These are phyloP conservation scores for Coniochaeta sp. DNA, from an alignment of 2,329 filamentous ascomycete genomes.

Conservation along the genomic window DNA sequence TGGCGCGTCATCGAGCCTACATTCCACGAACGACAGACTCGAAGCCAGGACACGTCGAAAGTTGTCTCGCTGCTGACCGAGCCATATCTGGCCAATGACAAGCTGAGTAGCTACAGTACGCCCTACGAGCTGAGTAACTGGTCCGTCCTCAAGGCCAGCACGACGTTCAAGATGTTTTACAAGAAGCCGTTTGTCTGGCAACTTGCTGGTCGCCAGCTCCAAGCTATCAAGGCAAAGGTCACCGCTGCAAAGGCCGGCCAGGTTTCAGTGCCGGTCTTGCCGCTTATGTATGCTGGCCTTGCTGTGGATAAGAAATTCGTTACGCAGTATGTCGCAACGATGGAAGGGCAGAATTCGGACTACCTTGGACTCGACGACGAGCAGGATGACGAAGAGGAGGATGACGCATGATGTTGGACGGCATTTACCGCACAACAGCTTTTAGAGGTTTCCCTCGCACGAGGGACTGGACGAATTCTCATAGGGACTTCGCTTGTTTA, in stretches of 20 bases:
- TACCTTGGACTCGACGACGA: conserved; percentile 6
- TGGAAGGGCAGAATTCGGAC: conserved; percentile 12
- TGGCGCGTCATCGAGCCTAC: conserved; percentile 36
- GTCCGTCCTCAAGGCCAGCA: conserved; percentile 44
- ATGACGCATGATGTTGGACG: background rate
- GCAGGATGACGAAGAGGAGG: background rate
- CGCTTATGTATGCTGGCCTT: conserved; percentile 17
- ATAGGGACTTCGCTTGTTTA: no score
- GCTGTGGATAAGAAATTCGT: conserved; percentile 14
- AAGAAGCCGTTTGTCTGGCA: conserved; percentile 31
- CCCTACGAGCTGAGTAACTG: conserved; percentile 28
- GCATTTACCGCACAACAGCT: background rate
- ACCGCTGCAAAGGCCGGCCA: conserved; percentile 8
- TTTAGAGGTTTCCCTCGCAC: background rate
- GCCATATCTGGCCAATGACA: conserved; percentile 8
- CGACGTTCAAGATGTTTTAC: conserved; percentile 33
- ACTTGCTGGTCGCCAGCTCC: conserved; percentile 41
- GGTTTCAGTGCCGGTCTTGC: conserved; percentile 8
- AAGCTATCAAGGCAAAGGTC: conserved; percentile 33
- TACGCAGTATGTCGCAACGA: conserved; percentile 14
- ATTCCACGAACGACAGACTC: conserved; percentile 3
- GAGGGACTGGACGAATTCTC: background rate
- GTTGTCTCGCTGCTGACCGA: conserved; percentile 22
- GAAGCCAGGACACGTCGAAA: conserved; percentile 13
- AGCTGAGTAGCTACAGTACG: conserved; percentile 2